These are phyloP conservation scores for Penicillium glabrum DNA, from an alignment of 2,329 filamentous ascomycete genomes.

Conservation along the genomic window DNA sequence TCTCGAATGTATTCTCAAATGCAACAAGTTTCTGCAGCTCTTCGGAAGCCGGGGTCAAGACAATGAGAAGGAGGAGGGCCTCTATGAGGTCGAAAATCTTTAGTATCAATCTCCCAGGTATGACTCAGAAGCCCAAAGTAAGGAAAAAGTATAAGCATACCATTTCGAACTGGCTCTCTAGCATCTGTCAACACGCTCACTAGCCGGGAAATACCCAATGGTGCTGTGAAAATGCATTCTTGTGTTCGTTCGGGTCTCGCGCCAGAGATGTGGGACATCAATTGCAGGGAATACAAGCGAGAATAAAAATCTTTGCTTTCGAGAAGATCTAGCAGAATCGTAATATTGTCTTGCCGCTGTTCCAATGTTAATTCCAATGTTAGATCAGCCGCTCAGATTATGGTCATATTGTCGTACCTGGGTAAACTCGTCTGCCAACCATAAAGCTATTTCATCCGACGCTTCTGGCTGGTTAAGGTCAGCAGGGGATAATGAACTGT, in stretches of 20 bases:
- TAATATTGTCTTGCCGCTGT: constrained; percentile 91
- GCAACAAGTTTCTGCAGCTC: constrained; percentile 95
- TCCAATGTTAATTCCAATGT: constrained; percentile 54
- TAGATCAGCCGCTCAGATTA: constrained; percentile 39
- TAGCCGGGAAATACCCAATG: constrained; percentile 81
- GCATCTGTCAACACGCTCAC: constrained; percentile 81
- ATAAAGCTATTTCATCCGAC: constrained; percentile 91
- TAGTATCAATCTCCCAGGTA: background rate
- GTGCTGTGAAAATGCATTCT: constrained; percentile 88
- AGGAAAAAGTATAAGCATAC: constrained; percentile 36
- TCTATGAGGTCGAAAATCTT: constrained; percentile 48
- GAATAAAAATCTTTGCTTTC: constrained; percentile 87
- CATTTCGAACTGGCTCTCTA: constrained; percentile 82
- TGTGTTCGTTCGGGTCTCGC: constrained; percentile 89
- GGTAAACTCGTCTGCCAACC: constrained; percentile 97
- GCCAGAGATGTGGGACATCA: constrained; percentile 80
- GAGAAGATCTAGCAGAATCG: constrained; percentile 82
- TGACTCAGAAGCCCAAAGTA: background rate
- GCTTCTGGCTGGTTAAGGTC: constrained; percentile 69
- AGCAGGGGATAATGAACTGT: constrained; percentile 13
- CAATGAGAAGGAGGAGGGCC: constrained; percentile 80
- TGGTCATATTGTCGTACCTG: constrained; percentile 56
- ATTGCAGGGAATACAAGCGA: constrained; percentile 84
- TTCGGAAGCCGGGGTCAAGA: constrained; percentile 79
- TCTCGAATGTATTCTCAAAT: constrained; percentile 91